Evolutionary conservation across 371 early-diverging fungal species (phyloP), one percentile per base, ranked within the genome.

Genomic region (Lichtheimia ramosa): DNA sequence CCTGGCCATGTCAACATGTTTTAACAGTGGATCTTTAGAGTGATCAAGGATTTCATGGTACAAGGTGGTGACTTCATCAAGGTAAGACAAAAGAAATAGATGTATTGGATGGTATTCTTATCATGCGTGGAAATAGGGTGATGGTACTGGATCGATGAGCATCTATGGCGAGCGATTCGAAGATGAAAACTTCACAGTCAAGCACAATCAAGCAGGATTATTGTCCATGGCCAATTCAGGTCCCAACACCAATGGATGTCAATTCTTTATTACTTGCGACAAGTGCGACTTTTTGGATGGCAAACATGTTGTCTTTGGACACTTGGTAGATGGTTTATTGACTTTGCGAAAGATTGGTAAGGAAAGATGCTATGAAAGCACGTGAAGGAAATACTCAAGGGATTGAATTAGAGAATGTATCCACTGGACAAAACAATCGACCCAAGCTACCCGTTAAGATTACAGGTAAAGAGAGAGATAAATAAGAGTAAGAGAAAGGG

Each of bases 171-270:
- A 88, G 5, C 90, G 84, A 62, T 99, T 99, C 69, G 65, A 68
- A 2, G 99, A 99, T 70, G 99, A 99, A 73, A 98, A 96, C 82
- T 99, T 99, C 72, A 73, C 63, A 13, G 75, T 92, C 54, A 96
- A 97, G 71, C 99, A 99, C 70, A 88, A 83, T 23, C 88, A 84
- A 18, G 90, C 97, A 3, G 97, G 97, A 15, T 70, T 97, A 40
- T 77, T 99, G 51, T 97, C 98, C 1, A 99, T 99, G 99, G 99
- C 99, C 13, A 99, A 99, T 71, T 88, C 89, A 50, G 99, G 99
- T 7, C 84, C 89, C 15, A 88, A 96, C 65, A 92, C 95, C 4
- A 99, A 99, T 60, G 97, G 97, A 40, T 95, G 95, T 63, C 94
- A 93, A 83, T 99, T 99, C 75, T 99, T 99, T 69, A 96, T 99